These are phyloP conservation scores for Austropuccinia psidii DNA, from an alignment of 1,284 basidiomycete species.

Conservation along the genomic window DNA sequence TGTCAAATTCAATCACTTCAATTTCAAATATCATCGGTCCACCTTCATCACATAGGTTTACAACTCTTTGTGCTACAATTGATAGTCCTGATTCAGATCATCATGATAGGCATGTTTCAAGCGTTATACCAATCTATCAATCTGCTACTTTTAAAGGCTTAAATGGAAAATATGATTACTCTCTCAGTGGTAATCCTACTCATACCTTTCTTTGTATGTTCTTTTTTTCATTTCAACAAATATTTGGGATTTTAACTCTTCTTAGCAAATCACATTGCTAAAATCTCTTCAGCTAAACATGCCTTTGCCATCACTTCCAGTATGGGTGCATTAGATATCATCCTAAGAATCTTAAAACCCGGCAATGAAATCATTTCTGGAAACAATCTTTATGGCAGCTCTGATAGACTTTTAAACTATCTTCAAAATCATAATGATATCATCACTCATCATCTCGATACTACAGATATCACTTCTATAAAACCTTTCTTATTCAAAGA, in stretches of 20 bases:
- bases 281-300: conserved; percentile 80
- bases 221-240: too few relatives aligned
- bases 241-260: too few relatives aligned
- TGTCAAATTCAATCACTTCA: too few relatives aligned
- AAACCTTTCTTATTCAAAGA: conserved; percentile 61
- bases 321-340: conserved; percentile 96
- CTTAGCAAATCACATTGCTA: conserved; percentile 89
- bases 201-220: conserved; percentile 78
- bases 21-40: too few relatives aligned
- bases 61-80: conserved; percentile 82
- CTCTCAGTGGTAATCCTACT: conserved; percentile 92
- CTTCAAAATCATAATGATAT: conserved; percentile 80
- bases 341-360: conserved; percentile 85
- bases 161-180: conserved; percentile 83
- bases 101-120: conserved; percentile 93
- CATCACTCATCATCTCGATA: conserved; percentile 87
- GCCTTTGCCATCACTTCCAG: conserved; percentile 89
- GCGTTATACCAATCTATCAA: conserved; percentile 94
- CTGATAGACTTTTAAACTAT: conserved; percentile 82
- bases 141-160: conserved; percentile 97
- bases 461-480: conserved; percentile 64
- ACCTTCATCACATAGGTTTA: conserved; percentile 49
- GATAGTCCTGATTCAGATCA: conserved; percentile 63
- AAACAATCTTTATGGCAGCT: conserved; percentile 93
- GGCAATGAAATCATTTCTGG: conserved; percentile 92